phyloP scores from a whole-genome alignment of 2,329 filamentous ascomycete species.

The Stagonosporopsis rhizophila region DNA sequence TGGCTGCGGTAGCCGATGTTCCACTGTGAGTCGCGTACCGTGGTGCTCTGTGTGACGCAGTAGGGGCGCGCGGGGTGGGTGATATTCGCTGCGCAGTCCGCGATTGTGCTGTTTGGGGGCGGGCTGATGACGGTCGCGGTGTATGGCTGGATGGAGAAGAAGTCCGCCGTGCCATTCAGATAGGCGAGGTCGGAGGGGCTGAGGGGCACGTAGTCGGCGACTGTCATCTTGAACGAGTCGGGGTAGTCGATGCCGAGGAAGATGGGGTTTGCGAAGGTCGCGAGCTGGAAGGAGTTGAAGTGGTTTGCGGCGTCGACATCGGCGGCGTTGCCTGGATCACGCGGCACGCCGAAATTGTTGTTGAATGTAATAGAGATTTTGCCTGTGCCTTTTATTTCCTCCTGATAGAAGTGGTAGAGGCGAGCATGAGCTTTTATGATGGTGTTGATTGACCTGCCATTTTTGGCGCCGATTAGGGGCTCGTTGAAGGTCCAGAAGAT shows the following conservation, averaged over 20 bases:
- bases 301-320: constrained; percentile 57
- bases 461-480: constrained; percentile 53
- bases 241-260: constrained; percentile 62
- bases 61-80: constrained; percentile 58
- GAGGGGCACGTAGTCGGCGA: constrained; percentile 53
- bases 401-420: constrained; percentile 62
- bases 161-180: constrained; percentile 57
- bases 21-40: constrained; percentile 60
- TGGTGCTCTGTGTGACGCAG: constrained; percentile 59
- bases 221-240: constrained; percentile 48
- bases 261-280: constrained; percentile 61
- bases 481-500: constrained; percentile 64
- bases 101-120: constrained; percentile 53
- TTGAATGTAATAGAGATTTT: constrained; percentile 60
- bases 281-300: constrained; percentile 54
- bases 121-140: constrained; percentile 62
- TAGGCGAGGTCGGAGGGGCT: constrained; percentile 55
- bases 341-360: constrained; percentile 49
- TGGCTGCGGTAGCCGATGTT: constrained; percentile 64
- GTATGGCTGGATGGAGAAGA: constrained; percentile 66
- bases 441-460: constrained; percentile 49
- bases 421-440: constrained; percentile 57
- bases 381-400: constrained; percentile 60
- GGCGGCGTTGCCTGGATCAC: constrained; percentile 46
- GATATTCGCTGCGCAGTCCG: constrained; percentile 57